Evolutionary conservation across 208 protist species (phyloP).

Genomic region (Angomonas ambiguus): DNA sequence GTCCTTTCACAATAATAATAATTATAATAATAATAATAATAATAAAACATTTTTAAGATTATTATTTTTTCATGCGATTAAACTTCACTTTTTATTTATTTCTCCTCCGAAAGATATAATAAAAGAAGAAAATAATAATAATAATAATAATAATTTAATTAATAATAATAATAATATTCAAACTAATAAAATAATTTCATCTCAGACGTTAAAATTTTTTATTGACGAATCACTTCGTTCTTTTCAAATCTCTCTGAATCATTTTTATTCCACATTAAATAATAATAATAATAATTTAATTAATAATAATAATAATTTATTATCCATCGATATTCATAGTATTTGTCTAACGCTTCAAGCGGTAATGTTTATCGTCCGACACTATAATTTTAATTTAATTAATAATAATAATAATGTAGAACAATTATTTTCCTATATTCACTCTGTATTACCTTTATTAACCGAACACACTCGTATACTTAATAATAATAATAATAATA

Average conservation of each 20-base stretch:
- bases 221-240: neutral
- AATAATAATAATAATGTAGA: slow-evolving; percentile 4
- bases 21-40: slow-evolving; percentile 4
- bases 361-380: neutral
- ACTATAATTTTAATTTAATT: neutral
- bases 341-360: neutral
- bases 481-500: slow-evolving; percentile 4
- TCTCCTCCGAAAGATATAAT: too few relatives aligned
- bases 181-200: too few relatives aligned
- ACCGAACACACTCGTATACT: neutral
- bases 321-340: neutral
- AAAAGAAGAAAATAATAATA: slow-evolving; percentile 4
- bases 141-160: slow-evolving; percentile 2
- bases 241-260: slow-evolving; percentile 1
- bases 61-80: neutral
- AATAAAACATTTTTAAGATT: neutral
- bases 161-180: too few relatives aligned
- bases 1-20: neutral
- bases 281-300: slow-evolving; percentile 4
- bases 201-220: neutral
- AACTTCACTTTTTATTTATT: neutral
- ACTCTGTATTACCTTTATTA: neutral
- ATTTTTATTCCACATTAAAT: too few relatives aligned
- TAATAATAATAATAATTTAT: too few relatives aligned
- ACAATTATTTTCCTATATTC: neutral